These are phyloP conservation scores for Plantago lanceolata DNA, from an alignment of 305 asterid species.

Conservation along the genomic window DNA sequence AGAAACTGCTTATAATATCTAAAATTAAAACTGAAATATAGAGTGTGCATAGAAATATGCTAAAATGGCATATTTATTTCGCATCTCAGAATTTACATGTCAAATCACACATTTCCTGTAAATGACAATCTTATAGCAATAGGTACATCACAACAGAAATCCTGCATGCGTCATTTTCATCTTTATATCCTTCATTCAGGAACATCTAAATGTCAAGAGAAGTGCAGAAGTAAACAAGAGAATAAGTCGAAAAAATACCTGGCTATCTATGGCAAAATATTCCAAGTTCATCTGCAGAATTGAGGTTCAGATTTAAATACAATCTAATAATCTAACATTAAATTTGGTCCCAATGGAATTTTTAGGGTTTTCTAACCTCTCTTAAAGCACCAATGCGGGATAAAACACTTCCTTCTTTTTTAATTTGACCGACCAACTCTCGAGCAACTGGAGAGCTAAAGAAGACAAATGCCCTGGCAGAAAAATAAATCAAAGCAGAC, in stretches of 20 bases:
- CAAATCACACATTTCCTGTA: constrained; percentile 12
- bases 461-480: constrained; percentile 83
- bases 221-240: constrained; percentile 1
- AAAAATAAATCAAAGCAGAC: constrained; percentile 20
- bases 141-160: constrained; percentile 8
- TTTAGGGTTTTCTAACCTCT: constrained; percentile 52
- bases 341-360: constrained; percentile 15
- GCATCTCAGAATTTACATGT: constrained; percentile 21
- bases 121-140: not conserved
- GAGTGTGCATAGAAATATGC: constrained; percentile 9
- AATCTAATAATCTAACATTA: constrained; percentile 20
- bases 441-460: constrained; percentile 89
- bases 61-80: constrained; percentile 7
- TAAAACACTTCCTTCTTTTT: constrained; percentile 75
- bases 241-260: constrained; percentile 50
- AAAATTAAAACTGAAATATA: not conserved
- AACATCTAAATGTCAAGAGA: constrained; percentile 29
- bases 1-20: constrained; percentile 13
- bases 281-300: constrained; percentile 97
- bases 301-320: constrained; percentile 38
- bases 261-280: constrained; percentile 88
- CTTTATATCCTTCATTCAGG: not conserved
- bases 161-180: constrained; percentile 20
- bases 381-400: constrained; percentile 96
- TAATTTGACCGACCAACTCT: constrained; percentile 80